Base-by-base conservation (phyloP, 2,329 filamentous ascomycete genomes). In the Kalaharituber pfeilii region DNA sequence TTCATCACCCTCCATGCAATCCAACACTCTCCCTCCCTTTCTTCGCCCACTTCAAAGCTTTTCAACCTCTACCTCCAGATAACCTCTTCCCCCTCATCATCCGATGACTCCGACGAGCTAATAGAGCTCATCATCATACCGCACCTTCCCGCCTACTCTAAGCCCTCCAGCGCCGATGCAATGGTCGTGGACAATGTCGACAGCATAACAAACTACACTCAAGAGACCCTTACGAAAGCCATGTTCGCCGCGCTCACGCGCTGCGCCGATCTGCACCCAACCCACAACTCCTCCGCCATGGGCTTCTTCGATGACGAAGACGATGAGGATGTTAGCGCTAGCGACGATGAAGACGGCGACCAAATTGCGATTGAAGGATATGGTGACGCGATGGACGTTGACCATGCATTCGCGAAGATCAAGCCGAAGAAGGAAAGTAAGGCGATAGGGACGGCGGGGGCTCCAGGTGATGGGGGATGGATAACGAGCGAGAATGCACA, bases 401-500 rank as follows among this genome's bases (percentile, higher is more conserved):
- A 47, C 5, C 3, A 20, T 20, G 42, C n/a, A 47, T 22, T 47
- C 24, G 13, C 18, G 11, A 47, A 22, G 13, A 20, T 25, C 18
- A 47, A 47, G 42, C 30, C n/a, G 9, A 47, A 56, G 13, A 57
- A 47, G 42, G 42, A 45, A n/a, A 49, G 50, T 20, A 52, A 30
- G 24, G 50, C 49, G 13, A 25, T 49, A 24, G 59, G 59, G 24
- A 59, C 58, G 28, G 56, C 58, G 22, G 59, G 59, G 22, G 58
- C 60, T 28, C 59, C 56, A 2, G 53, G 56, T 20, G 56, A 57
- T 26, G 56, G 56, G 15, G 59, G 58, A 22, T 61, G 59, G 59
- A 59, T 61, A 36, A 61, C 59, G 5, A 58, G 58, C 2, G 59
- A 61, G 39, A 61, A 61, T 36, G 58, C 56, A 5, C 54, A 60